These are phyloP conservation scores for Xylaria multiplex DNA, from an alignment of 2,329 filamentous ascomycete species.

Conservation along the genomic window DNA sequence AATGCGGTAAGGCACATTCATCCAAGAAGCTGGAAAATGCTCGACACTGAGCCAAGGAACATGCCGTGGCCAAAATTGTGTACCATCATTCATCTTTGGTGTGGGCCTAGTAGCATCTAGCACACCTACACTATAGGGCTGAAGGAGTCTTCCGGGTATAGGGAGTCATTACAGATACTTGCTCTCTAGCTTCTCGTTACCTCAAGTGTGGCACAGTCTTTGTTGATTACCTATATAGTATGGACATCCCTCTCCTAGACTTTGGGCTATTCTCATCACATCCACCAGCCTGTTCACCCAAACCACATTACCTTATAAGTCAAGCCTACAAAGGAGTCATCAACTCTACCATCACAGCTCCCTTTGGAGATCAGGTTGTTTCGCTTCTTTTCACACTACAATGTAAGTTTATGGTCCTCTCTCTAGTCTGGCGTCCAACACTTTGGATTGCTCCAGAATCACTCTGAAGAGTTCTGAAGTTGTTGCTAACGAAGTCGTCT, in stretches of 20 bases:
- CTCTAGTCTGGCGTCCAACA: neutral
- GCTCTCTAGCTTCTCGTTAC: slow-evolving; percentile 13
- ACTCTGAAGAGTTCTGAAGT: neutral
- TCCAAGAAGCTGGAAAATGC: slow-evolving; percentile 13
- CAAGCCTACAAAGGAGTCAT: neutral
- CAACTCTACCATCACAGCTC: neutral
- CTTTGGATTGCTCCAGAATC: neutral
- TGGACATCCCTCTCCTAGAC: slow-evolving; percentile 8
- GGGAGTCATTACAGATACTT: slow-evolving; percentile 14
- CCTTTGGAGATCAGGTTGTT: neutral
- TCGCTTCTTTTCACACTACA: neutral
- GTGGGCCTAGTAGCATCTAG: slow-evolving; percentile 28
- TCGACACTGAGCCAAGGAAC: slow-evolving; percentile 19
- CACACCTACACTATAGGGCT: slow-evolving; percentile 33
- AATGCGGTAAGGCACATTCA: slow-evolving; percentile 34
- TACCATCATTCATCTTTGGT: slow-evolving; percentile 11
- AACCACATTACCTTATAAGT: slow-evolving; percentile 12
- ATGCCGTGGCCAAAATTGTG: slow-evolving; percentile 17
- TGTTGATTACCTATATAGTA: slow-evolving; percentile 31
- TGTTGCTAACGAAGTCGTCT: slow-evolving; percentile 13
- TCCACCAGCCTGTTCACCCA: slow-evolving; percentile 18
- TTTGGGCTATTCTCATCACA: slow-evolving; percentile 17
- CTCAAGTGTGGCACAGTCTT: slow-evolving; percentile 21
- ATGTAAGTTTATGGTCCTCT: slow-evolving; percentile 11
- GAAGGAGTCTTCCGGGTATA: slow-evolving; percentile 22